Percentiles rank a stretch among this genome's conserved stretches.
Conservation (phyloP, 106 monocot genomes). For the Apostasia shenzhenica region DNA sequence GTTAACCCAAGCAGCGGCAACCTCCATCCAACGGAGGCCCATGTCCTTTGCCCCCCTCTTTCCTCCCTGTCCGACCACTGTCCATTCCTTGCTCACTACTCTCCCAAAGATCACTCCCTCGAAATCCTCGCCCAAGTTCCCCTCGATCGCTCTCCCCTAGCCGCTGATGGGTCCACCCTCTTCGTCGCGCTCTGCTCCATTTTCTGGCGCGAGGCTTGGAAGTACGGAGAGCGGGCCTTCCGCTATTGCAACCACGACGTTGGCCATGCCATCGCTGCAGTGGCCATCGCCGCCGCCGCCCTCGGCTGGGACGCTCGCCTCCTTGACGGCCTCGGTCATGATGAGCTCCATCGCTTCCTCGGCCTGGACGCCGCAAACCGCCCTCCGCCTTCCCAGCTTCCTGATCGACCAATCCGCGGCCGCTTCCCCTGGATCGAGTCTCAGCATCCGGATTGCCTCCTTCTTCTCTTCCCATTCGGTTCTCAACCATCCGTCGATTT, state of each 20-base stretch:
- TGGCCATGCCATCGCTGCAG: constrained; percentile 83
- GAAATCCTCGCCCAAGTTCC: constrained; percentile 40
- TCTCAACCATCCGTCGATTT: constrained; percentile 28
- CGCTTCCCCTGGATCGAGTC: constrained; percentile 62
- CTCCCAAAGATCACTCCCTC: constrained; percentile 81
- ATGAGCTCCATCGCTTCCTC: constrained; percentile 41
- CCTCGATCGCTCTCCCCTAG: constrained; percentile 9
- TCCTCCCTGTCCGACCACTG: constrained; percentile 12
- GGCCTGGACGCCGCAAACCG: constrained; percentile 25
- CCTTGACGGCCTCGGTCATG: constrained; percentile 61
- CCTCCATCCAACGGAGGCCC: constrained; percentile 94
- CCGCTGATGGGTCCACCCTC: constrained; percentile 8
- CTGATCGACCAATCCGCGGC: constrained; percentile 35
- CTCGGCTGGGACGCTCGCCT: constrained; percentile 82
- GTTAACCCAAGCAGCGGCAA: constrained; percentile 99
- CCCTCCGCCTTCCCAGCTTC: constrained; percentile 21
- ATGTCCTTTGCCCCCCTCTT: constrained; percentile 52
- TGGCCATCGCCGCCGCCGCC: constrained; percentile 55
- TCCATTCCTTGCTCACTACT: constrained; percentile 76
- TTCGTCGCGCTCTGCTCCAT: constrained; percentile 65
- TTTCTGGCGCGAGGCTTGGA: constrained; percentile 99
- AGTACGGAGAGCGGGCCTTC: constrained; percentile 91
- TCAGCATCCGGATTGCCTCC: constrained; percentile 77
- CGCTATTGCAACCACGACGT: constrained; percentile 97
- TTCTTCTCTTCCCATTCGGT: constrained; percentile 66